Percentiles rank a stretch among this genome's conserved stretches.
These are phyloP conservation scores for Sclerotinia sclerotiorum DNA, from an alignment of 2,329 filamentous ascomycete species.

Conservation along the genomic window DNA sequence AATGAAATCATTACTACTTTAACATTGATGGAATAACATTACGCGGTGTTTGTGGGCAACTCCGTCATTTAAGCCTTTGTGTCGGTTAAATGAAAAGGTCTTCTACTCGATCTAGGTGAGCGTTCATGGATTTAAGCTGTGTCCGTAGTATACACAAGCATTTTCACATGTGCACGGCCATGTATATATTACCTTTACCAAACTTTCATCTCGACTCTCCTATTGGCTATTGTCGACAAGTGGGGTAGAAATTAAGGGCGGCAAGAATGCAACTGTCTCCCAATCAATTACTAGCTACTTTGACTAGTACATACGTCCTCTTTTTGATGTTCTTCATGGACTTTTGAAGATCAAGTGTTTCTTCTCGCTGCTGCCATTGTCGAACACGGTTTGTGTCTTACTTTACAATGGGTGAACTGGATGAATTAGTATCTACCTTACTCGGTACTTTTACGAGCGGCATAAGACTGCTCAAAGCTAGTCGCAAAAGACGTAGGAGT, in stretches of 20 bases:
- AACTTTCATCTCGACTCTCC: neutral
- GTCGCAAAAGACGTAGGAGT: slow-evolving; percentile 38
- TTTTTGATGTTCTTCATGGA: neutral
- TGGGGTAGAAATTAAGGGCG: slow-evolving; percentile 12
- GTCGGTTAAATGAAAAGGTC: neutral
- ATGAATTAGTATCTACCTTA: slow-evolving; percentile 47
- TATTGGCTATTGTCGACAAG: slow-evolving; percentile 4
- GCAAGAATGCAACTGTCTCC: slow-evolving; percentile 8
- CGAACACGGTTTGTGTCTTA: neutral
- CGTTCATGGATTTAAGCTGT: neutral
- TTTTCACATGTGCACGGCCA: neutral
- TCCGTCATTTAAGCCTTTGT: neutral
- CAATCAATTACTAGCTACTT: slow-evolving; percentile 1
- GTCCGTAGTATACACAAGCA: neutral
- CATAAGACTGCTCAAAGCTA: slow-evolving; percentile 43
- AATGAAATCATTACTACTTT: neutral
- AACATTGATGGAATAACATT: neutral
- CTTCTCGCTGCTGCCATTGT: neutral
- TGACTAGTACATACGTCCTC: neutral
- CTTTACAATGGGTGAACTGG: slow-evolving; percentile 45
- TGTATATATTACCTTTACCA: slow-evolving; percentile 4
- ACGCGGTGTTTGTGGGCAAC: neutral
- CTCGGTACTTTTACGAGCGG: slow-evolving; percentile 48
- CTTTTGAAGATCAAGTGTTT: neutral
- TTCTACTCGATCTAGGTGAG: neutral